phyloP scores from a whole-genome alignment of 2,329 filamentous ascomycete genomes.

The Escovopsis weberi region DNA sequence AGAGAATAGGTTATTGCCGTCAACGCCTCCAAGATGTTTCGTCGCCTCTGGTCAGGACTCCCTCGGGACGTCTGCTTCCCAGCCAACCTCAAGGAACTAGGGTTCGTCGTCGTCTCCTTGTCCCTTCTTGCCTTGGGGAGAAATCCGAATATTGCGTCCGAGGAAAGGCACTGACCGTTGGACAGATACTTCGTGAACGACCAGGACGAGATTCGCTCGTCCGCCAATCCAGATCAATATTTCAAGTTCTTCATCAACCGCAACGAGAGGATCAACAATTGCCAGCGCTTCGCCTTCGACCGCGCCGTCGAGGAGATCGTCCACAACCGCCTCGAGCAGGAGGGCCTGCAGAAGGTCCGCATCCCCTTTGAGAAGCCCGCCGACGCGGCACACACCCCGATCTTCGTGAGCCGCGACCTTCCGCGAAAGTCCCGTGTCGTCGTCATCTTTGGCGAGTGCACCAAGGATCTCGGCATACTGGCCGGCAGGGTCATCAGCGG shows the following conservation, averaged over 20 bases:
- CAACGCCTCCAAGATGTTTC: conserved; percentile 44
- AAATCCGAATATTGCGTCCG: too few species aligned
- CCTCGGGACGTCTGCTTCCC: conserved; percentile 57
- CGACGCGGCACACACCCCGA: conserved; percentile 47
- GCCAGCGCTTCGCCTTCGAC: conserved; percentile 62
- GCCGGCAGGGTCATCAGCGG: conserved; percentile 53
- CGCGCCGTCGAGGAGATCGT: conserved; percentile 50
- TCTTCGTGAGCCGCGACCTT: conserved; percentile 44
- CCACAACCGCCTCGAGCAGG: conserved; percentile 41
- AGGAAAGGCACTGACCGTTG: not conserved
- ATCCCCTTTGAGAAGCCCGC: conserved; percentile 42
- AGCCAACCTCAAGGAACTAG: conserved; percentile 52
- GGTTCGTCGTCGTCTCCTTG: conserved; percentile 30
- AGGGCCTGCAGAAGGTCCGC: conserved; percentile 44
- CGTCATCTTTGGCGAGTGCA: conserved; percentile 57
- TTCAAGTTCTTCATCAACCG: conserved; percentile 63
- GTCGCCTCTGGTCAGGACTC: conserved; percentile 51
- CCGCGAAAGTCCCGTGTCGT: conserved; percentile 46
- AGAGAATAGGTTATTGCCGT: too few species aligned
- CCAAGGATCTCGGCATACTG: conserved; percentile 60
- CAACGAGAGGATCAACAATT: conserved; percentile 63
- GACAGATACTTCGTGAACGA: conserved; percentile 65
- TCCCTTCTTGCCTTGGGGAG: too few species aligned
- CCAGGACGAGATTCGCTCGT: conserved; percentile 58
- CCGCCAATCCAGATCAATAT: conserved; percentile 49